Evolutionary conservation across 23 red algal genomes (phyloP), one percentile per base, ranked within the genome.

Genomic region (Cyanidiococcus yangmingshanensis): DNA sequence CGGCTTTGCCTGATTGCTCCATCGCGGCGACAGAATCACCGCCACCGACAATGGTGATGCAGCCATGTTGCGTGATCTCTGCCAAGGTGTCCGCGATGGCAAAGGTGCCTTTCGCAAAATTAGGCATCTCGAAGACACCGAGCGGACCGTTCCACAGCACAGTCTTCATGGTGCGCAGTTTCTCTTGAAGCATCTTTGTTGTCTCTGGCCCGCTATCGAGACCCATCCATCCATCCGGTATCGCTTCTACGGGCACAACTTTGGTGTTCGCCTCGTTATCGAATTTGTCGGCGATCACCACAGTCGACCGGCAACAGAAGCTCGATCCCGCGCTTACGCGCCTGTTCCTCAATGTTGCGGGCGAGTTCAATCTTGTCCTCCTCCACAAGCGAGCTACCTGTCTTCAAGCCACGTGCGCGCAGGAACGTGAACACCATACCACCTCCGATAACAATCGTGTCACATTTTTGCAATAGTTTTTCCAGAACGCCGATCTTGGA

Each of bases 381-480:
- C 87, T 98, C 94, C 38, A 98, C 94, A 36, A 98, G 84, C 15
- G 88, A 91, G 26, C 87, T 90, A 31, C 94, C 94, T 1, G 86
- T 84, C 74, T 57, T 85, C 35, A 88, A 39, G 21, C 94, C 94
- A 16, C 79, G 63, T 1, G 94, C 94, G 82, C 87, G 90, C 36
- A 98, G 80, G 80, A 98, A 98, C 0, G 94, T 98, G 85, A 98
- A 98, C 31, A 98, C 87, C 94, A 98, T 98, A 45, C 94, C 94
- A 29, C 94, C 94, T 21, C 89, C 94, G 82, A 98, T 98, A 32
- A 98, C 82, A 32, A 98, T 77, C 82, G 89, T 90, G 41, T 98
- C 88, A 50, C 89, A 88, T 76, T 98, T 98, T 34, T 91, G 80
- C 7, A 98, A 58, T 33, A 98, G 59, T 24, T 84, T 84, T 37